These are phyloP conservation scores for Paradendryphiella salina DNA, from an alignment of 2,329 filamentous ascomycete species.

Conservation along the genomic window DNA sequence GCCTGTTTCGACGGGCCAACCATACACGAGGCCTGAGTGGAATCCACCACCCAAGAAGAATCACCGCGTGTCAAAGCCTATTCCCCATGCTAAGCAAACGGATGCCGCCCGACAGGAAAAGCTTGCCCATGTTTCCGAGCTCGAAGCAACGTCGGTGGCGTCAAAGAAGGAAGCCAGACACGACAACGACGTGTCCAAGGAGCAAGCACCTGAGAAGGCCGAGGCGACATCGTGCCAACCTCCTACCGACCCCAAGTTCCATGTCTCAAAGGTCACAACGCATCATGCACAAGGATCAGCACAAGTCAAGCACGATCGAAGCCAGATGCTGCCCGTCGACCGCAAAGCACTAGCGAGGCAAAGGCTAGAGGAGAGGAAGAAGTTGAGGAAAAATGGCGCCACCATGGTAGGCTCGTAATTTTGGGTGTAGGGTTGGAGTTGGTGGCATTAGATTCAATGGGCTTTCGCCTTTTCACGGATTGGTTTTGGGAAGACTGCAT, in stretches of 20 bases:
- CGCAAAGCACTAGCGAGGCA: constrained; percentile 35
- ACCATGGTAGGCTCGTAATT: neutral
- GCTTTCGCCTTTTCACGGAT: neutral
- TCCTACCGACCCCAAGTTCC: constrained; percentile 24
- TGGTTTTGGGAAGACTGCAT: neutral
- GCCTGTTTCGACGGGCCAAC: constrained; percentile 35
- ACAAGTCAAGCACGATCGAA: constrained; percentile 24
- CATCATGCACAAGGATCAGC: constrained; percentile 32
- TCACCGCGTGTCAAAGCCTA: constrained; percentile 21
- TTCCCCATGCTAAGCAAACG: constrained; percentile 14
- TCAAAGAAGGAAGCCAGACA: constrained; percentile 5
- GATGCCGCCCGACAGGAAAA: constrained; percentile 12
- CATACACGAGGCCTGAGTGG: constrained; percentile 32
- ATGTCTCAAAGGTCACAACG: constrained; percentile 27
- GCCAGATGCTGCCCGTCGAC: constrained; percentile 25
- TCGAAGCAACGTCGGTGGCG: constrained; percentile 4
- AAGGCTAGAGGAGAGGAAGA: constrained; percentile 35
- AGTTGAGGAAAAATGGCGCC: constrained; percentile 27
- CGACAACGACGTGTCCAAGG: neutral
- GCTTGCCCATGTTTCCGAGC: constrained; percentile 2
- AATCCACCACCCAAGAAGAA: constrained; percentile 26
- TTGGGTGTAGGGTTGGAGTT: neutral
- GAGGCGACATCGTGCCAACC: constrained; percentile 4
- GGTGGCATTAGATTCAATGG: neutral
- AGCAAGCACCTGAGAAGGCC: neutral